Conservation (phyloP, 2,329 filamentous ascomycete genomes). For the Rhynchosporium graminicola region DNA sequence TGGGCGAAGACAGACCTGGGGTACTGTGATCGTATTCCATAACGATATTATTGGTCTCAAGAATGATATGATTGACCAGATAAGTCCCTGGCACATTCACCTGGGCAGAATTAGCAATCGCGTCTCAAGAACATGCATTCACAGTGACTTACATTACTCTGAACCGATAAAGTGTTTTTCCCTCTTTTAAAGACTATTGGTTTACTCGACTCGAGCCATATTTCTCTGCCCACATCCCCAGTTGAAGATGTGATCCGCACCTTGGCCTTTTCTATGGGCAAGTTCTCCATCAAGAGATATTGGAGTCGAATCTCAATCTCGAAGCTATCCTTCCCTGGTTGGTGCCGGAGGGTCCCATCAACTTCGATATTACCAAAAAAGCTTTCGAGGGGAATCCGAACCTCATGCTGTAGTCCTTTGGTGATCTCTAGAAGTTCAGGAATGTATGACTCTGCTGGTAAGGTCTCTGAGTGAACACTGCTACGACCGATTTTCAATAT, state of each 20-base stretch:
- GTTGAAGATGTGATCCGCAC: conserved; percentile 61
- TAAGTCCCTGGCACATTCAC: conserved; percentile 72
- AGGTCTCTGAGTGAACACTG: conserved; percentile 26
- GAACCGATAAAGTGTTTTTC: conserved; percentile 46
- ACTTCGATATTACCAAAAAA: conserved; percentile 74
- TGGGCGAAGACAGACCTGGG: conserved; percentile 31
- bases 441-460: conserved; percentile 38
- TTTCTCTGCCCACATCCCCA: conserved; percentile 62
- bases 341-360: conserved; percentile 68
- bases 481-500: conserved; percentile 23
- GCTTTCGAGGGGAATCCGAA: conserved; percentile 66
- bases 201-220: conserved; percentile 56
- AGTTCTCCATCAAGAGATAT: conserved; percentile 70
- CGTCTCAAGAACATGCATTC: background rate
- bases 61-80: conserved; percentile 68
- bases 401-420: conserved; percentile 54
- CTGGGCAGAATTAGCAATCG: conserved; percentile 45
- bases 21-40: conserved; percentile 65
- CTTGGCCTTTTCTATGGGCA: conserved; percentile 65
- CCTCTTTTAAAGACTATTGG: conserved; percentile 50
- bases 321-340: conserved; percentile 73
- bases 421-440: conserved; percentile 37
- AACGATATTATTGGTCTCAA: conserved; percentile 63
- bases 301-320: conserved; percentile 66
- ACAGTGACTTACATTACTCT: conserved; percentile 46